phyloP scores from a whole-genome alignment of 2,329 filamentous ascomycete species.

The Claviceps citrina region DNA sequence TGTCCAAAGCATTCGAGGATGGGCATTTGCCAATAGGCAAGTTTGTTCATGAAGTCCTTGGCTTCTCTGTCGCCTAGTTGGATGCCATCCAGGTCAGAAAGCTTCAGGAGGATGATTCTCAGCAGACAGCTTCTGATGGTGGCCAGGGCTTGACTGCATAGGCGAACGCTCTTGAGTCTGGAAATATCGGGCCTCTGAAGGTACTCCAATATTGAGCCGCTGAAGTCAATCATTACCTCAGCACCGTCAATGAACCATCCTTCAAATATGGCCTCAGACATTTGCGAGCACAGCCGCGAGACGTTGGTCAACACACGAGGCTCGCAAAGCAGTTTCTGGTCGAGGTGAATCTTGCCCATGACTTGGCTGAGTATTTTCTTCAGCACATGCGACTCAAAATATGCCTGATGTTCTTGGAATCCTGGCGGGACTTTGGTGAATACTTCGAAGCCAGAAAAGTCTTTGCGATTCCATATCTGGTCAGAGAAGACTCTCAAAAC shows the following conservation, averaged over 20 bases:
- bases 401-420: conserved; percentile 86
- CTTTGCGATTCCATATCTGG: conserved; percentile 71
- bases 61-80: conserved; percentile 44
- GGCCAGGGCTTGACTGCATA: conserved; percentile 71
- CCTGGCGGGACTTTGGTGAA: conserved; percentile 82
- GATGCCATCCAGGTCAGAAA: conserved; percentile 67
- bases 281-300: conserved; percentile 61
- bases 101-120: conserved; percentile 59
- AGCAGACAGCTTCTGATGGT: conserved; percentile 66
- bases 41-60: conserved; percentile 61
- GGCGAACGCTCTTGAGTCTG: conserved; percentile 68
- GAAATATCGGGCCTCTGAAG: conserved; percentile 74
- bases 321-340: conserved; percentile 60
- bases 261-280: conserved; percentile 84
- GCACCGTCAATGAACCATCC: conserved; percentile 91
- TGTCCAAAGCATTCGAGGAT: conserved; percentile 62
- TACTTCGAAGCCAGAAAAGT: conserved; percentile 75
- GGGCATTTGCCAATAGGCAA: conserved; percentile 92
- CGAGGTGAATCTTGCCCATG: conserved; percentile 51
- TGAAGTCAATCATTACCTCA: conserved; percentile 69
- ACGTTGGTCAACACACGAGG: conserved; percentile 77
- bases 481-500: conserved; percentile 70
- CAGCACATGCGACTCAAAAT: conserved; percentile 83
- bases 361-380: conserved; percentile 59
- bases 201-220: conserved; percentile 73